Conservation (phyloP, 2,329 filamentous ascomycete genomes). For the Hymenotorrendiella dingleyae region DNA sequence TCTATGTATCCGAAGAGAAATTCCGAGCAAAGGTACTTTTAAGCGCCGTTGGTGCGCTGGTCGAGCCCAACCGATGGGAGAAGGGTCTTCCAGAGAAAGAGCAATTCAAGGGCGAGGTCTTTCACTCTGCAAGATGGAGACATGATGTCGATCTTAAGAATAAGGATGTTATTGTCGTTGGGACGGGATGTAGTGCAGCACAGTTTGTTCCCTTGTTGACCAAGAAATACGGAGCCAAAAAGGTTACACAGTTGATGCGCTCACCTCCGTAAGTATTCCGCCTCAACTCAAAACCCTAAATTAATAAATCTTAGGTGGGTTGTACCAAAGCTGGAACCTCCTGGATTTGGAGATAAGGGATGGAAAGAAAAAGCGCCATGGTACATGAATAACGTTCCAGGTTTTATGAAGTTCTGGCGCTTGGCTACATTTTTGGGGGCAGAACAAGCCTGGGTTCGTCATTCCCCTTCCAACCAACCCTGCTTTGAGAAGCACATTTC, state of each 20-base stretch:
- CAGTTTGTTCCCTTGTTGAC: constrained; percentile 49
- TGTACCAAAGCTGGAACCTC: constrained; percentile 35
- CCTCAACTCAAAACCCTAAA: no score
- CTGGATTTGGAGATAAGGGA: constrained; percentile 32
- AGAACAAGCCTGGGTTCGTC: constrained; percentile 30
- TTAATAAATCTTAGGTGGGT: no score
- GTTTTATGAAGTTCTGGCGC: constrained; percentile 38
- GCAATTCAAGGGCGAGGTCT: constrained; percentile 47
- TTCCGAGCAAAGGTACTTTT: constrained; percentile 49
- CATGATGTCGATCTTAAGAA: constrained; percentile 44
- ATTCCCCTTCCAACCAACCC: neutral
- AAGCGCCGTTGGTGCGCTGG: constrained; percentile 48
- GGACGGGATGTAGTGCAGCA: constrained; percentile 51
- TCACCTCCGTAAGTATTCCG: no score
- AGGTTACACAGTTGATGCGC: constrained; percentile 54
- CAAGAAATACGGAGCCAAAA: constrained; percentile 40
- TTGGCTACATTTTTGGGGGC: constrained; percentile 34
- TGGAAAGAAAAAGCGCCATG: constrained; percentile 42
- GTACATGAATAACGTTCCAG: constrained; percentile 42
- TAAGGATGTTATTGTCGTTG: constrained; percentile 52
- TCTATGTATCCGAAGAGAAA: constrained; percentile 45
- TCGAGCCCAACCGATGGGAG: constrained; percentile 47
- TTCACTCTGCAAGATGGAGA: constrained; percentile 53
- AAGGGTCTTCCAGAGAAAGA: constrained; percentile 46
- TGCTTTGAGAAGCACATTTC: no score